Base-by-base conservation (phyloP, 345 rosid genomes). In the Brassica nigra region DNA sequence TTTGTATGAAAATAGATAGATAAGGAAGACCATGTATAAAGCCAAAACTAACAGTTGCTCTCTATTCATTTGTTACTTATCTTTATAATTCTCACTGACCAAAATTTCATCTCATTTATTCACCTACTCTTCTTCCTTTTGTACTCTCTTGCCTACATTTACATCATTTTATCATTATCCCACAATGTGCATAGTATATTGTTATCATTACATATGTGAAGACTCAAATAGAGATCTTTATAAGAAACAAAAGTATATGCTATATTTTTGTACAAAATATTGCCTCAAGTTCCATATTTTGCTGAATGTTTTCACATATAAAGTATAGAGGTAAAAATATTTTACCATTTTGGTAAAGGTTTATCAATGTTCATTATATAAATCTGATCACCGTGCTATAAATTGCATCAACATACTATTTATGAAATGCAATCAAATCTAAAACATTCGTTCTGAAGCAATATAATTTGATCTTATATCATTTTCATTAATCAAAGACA, bases 1-100 rank as follows among this genome's bases (percentile, higher is more conserved):
- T 62, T 85, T 83, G 74, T 83, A 74, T 71, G 36, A 62, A 84
- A 85, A 81, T 78, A 66, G 88, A 83, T 80, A 71, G 75, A 81
- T 76, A 70, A 83, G 84, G 89, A 85, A 71, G 90, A 83, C 82
- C 83, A 79, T 86, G 92, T 83, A 81, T 79, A 87, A 90, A 91
- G 89, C 81, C 85, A 81, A 72, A 74, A 82, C 89, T 78, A 84
- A 85, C 95, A 81, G 89, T 85, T 89, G 62, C 97, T 88, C 80
- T 72, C 70, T 76, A 76, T 69, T 57, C 62, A 1, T 9, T 65
- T 12, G 18, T 61, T 61, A 11, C 8, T 11, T 59, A 8, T 9
- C 31, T 28, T 16, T 9, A 23, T 6, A 58, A 30, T 69, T n/a
- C 15, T 80, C 79, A 49, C 71, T 70, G 49, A 71, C 80, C 80